These are phyloP conservation scores for Colletotrichum coccodes DNA, from an alignment of 2,329 filamentous ascomycete genomes.

Conservation along the genomic window DNA sequence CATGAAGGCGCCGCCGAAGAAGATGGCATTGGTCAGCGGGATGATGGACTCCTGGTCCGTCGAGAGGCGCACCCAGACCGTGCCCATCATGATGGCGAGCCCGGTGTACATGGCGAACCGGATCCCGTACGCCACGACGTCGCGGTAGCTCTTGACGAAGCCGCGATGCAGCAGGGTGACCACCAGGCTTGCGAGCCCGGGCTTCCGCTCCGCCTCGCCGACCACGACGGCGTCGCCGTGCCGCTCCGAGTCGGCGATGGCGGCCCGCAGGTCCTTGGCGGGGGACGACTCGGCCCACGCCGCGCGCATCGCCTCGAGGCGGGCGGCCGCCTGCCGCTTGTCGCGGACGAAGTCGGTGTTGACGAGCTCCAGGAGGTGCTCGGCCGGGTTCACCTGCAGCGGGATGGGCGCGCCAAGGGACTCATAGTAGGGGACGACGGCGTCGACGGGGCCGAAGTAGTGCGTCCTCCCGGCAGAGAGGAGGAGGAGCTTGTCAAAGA, in stretches of 20 bases:
- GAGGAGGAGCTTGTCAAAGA: conserved; percentile 83
- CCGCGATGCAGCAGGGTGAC: conserved; percentile 78
- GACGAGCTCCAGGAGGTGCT: conserved; percentile 81
- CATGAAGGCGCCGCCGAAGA: conserved; percentile 80
- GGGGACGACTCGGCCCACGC: conserved; percentile 63
- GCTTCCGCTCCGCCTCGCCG: conserved; percentile 47
- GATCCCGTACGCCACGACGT: conserved; percentile 86
- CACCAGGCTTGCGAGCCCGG: conserved; percentile 61
- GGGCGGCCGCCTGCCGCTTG: conserved; percentile 54
- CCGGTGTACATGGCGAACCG: conserved; percentile 80
- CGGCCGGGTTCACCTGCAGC: conserved; percentile 79
- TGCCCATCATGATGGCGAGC: conserved; percentile 87
- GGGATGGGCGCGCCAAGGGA: conserved; percentile 71
- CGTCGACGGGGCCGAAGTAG: conserved; percentile 74
- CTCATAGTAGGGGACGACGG: conserved; percentile 72
- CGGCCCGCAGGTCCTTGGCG: conserved; percentile 25
- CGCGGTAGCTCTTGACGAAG: conserved; percentile 86
- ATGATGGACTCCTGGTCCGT: conserved; percentile 79
- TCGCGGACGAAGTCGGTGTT: conserved; percentile 78
- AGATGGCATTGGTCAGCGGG: conserved; percentile 84
- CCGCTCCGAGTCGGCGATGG: conserved; percentile 27
- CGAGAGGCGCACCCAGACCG: conserved; percentile 81
- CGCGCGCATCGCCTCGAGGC: conserved; percentile 62
- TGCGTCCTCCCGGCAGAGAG: conserved; percentile 77
- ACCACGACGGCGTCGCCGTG: conserved; percentile 38